Evolutionary conservation across 2,329 filamentous ascomycete genomes (phyloP).

Genomic region (Dothistroma septosporum): DNA sequence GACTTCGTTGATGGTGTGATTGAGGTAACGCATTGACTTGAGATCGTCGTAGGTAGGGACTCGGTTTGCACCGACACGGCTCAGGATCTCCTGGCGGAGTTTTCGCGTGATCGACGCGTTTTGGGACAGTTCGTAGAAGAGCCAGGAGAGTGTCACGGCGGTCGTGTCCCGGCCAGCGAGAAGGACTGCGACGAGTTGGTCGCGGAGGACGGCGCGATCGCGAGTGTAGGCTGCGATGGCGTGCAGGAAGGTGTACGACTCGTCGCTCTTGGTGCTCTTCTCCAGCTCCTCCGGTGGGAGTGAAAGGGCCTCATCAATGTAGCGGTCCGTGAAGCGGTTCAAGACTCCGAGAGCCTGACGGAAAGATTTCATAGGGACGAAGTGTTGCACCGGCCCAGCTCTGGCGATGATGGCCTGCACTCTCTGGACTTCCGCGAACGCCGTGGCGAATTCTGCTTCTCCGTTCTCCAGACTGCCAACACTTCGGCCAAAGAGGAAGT

Average conservation of each 20-base stretch:
- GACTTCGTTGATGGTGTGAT: conserved; percentile 42
- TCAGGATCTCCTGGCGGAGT: conserved; percentile 68
- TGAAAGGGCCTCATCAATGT: conserved; percentile 68
- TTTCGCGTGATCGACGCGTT: conserved; percentile 63
- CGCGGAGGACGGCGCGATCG: conserved; percentile 63
- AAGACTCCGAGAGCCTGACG: conserved; percentile 61
- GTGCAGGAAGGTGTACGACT: conserved; percentile 79
- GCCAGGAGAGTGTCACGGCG: conserved; percentile 74
- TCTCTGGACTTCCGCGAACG: conserved; percentile 74
- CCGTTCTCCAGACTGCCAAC: conserved; percentile 59
- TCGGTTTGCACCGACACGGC: conserved; percentile 59
- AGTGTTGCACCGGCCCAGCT: conserved; percentile 57
- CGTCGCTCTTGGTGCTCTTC: conserved; percentile 66
- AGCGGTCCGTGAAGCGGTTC: conserved; percentile 71
- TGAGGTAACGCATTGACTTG: conserved; percentile 81
- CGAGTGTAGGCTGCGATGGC: conserved; percentile 77
- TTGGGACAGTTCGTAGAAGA: conserved; percentile 73
- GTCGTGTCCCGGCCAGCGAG: conserved; percentile 87
- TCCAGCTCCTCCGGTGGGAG: conserved; percentile 69
- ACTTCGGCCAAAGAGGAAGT: conserved; percentile 77
- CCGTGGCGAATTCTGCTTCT: conserved; percentile 67
- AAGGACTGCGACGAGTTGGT: conserved; percentile 78
- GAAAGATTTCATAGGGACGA: conserved; percentile 65
- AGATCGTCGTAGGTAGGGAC: conserved; percentile 69
- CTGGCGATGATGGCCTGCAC: conserved; percentile 66